Percentiles rank a stretch among this genome's conserved stretches.
Conservation (phyloP, 768 basidiomycete genomes). For the Boletus eberwhitei region DNA sequence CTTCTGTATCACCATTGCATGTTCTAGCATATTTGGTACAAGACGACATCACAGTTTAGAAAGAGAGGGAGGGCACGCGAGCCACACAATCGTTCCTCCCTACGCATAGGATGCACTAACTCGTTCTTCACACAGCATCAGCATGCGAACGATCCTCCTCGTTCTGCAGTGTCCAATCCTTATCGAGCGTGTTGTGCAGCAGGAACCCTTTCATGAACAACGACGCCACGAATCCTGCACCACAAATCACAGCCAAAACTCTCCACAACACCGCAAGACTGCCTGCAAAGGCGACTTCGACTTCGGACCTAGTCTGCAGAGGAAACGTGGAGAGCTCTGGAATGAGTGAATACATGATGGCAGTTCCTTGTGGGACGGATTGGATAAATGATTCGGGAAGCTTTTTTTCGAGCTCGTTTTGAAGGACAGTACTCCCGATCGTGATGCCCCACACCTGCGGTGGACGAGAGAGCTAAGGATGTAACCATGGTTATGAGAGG, state of each 20-base stretch:
- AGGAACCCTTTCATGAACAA: constrained; percentile 5
- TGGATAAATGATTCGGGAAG: constrained; percentile 40
- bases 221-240: constrained; percentile 1
- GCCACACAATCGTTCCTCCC: too few species aligned
- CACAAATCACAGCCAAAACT: constrained; percentile 35
- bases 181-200: background rate
- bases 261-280: constrained; percentile 42
- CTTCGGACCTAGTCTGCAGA: constrained; percentile 32
- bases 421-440: constrained; percentile 46
- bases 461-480: background rate
- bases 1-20: too few species aligned
- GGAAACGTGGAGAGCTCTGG: constrained; percentile 38
- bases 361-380: constrained; percentile 35
- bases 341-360: constrained; percentile 45
- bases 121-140: too few species aligned
- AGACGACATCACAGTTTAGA: too few species aligned
- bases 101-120: too few species aligned
- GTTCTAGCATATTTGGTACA: too few species aligned
- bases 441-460: constrained; percentile 47
- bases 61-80: too few species aligned
- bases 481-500: background rate
- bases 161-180: background rate
- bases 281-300: constrained; percentile 40
- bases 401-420: constrained; percentile 42
- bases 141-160: background rate